A percentile compares a stretch with the other conserved stretches of the same genome.
Evolutionary conservation across 2,329 filamentous ascomycete species (phyloP).

Genomic region (Cercospora sp.): DNA sequence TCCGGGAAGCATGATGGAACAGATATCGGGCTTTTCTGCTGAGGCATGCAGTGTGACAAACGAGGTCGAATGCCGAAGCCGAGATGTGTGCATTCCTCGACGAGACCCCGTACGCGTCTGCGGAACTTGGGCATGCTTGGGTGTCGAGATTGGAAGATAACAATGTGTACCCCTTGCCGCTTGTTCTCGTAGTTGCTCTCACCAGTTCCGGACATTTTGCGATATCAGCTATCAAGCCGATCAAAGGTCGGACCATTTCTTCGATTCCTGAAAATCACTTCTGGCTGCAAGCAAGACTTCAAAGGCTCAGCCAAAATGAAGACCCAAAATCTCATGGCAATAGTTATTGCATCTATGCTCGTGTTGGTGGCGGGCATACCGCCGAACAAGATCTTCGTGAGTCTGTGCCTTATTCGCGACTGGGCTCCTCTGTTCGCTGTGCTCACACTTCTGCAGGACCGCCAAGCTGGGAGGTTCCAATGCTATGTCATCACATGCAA

Average conservation of each 20-base stretch:
- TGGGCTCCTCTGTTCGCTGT: too few relatives aligned
- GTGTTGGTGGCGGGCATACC: background rate
- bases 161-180: background rate
- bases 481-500: slow-evolving; percentile 9
- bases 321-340: background rate
- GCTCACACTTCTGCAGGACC: background rate
- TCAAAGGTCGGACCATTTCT: background rate
- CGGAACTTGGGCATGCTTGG: background rate
- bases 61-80: background rate
- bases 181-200: background rate
- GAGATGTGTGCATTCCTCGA: background rate
- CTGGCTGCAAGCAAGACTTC: background rate
- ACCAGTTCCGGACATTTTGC: background rate
- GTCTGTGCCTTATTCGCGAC: background rate
- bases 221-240: background rate
- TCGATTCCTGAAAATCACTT: background rate
- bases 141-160: background rate
- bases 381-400: background rate
- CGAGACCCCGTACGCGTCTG: background rate
- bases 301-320: background rate
- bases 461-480: slow-evolving; percentile 5
- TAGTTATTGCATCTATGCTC: background rate
- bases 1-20: too few relatives aligned
- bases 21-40: background rate
- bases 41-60: background rate